Conservation (phyloP, 345 rosid species). For the Eucalyptus marginata region DNA sequence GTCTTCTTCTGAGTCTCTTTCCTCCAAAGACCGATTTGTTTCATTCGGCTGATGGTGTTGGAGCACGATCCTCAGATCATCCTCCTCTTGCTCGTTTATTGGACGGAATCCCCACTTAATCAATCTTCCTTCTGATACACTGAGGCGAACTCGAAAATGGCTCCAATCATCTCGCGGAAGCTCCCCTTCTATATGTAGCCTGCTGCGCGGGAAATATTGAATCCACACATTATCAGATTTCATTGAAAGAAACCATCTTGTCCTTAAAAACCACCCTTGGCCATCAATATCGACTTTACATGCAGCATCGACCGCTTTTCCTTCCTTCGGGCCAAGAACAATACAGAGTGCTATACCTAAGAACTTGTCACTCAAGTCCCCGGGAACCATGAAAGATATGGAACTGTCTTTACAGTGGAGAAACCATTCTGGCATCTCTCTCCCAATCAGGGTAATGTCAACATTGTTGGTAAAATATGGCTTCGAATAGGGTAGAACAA, state of each 20-base stretch:
- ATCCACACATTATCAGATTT: not conserved
- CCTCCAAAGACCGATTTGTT: not conserved
- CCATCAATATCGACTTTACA: no score
- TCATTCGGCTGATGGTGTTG: not conserved
- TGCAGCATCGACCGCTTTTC: not conserved
- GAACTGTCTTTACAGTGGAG: no score
- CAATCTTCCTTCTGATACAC: not conserved
- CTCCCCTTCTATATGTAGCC: not conserved
- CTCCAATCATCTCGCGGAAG: not conserved
- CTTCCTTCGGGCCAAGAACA: not conserved
- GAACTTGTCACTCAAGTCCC: not conserved
- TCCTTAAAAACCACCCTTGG: no score
- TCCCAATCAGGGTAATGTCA: not conserved
- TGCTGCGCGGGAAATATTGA: not conserved
- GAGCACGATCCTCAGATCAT: not conserved
- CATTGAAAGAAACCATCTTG: not conserved
- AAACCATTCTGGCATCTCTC: no score
- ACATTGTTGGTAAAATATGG: no score
- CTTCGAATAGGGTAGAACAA: no score
- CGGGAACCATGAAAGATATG: no score
- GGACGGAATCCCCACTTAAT: not conserved
- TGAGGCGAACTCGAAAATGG: not conserved
- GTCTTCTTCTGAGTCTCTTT: not conserved
- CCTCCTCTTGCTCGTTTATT: not conserved
- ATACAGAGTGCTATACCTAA: not conserved